Conservation (phyloP, 768 basidiomycete genomes). For the Boletus tylopilopsis region DNA sequence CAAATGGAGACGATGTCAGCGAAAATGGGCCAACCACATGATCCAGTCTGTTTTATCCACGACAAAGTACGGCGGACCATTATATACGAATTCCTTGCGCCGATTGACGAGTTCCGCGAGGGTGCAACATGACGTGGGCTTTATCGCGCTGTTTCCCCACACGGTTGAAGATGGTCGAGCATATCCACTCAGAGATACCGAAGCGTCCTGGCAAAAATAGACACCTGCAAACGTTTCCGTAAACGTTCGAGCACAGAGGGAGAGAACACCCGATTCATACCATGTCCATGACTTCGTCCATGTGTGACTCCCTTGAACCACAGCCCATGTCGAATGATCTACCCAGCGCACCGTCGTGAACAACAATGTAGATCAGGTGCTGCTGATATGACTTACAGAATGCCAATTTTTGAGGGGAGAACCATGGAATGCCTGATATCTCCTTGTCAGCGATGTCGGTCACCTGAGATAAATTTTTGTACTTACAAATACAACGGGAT, state of each 20-base stretch:
- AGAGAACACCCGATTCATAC: constrained; percentile 26
- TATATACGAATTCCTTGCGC: constrained; percentile 51
- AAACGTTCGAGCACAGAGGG: background rate
- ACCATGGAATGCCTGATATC: constrained; percentile 63
- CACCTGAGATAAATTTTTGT: background rate
- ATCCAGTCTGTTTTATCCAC: constrained; percentile 67
- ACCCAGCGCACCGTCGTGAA: background rate
- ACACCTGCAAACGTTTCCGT: constrained; percentile 44
- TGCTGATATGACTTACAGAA: constrained; percentile 40
- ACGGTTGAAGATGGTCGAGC: background rate
- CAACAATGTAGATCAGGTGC: background rate
- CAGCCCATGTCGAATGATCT: constrained; percentile 72
- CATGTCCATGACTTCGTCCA: constrained; percentile 64
- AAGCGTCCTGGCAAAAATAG: constrained; percentile 61
- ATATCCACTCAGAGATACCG: constrained; percentile 44
- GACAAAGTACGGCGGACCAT: constrained; percentile 53
- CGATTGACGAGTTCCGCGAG: constrained; percentile 66
- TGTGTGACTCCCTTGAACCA: constrained; percentile 55
- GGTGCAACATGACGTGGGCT: constrained; percentile 49
- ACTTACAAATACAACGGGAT: constrained; percentile 19
- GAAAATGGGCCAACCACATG: constrained; percentile 45
- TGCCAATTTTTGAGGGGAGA: constrained; percentile 67
- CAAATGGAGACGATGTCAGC: background rate
- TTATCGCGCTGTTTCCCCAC: constrained; percentile 52
- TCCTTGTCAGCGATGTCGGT: background rate